Evolutionary conservation across 352 stramenopile genomes (phyloP).

Genomic region (Phytophthora uliginosa): DNA sequence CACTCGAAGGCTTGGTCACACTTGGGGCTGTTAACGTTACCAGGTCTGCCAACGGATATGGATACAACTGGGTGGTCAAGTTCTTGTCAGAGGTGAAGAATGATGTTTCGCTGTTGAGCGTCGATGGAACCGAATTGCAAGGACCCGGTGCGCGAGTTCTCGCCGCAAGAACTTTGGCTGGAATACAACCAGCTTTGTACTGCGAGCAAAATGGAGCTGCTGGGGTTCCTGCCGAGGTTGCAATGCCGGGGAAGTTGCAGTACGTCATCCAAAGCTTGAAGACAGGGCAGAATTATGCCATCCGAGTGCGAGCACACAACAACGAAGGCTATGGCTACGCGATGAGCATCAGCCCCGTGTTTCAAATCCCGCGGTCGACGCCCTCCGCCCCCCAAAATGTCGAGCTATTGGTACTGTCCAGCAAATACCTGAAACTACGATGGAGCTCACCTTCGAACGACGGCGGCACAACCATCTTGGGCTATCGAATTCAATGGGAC

Average conservation of each 20-base stretch:
- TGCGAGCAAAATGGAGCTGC: constrained; percentile 57
- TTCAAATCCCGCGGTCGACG: constrained; percentile 62
- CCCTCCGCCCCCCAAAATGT: constrained; percentile 48
- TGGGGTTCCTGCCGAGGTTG: constrained; percentile 49
- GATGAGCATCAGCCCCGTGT: constrained; percentile 54
- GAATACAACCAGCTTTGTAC: constrained; percentile 84
- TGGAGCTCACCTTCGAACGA: constrained; percentile 75
- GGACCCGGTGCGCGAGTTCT: constrained; percentile 89
- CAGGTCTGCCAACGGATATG: constrained; percentile 93
- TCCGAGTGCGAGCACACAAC: constrained; percentile 76
- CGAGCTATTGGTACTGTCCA: constrained; percentile 69
- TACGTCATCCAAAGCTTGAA: constrained; percentile 58
- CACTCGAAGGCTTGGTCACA: constrained; percentile 91
- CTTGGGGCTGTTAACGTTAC: constrained; percentile 92
- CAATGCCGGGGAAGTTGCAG: constrained; percentile 27
- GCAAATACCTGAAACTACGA: constrained; percentile 77
- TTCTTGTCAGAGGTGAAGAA: constrained; percentile 92
- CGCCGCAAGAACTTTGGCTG: constrained; percentile 75
- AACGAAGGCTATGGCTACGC: constrained; percentile 68
- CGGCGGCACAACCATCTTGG: constrained; percentile 74
- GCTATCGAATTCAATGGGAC: constrained; percentile 93
- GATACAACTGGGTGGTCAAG: constrained; percentile 96
- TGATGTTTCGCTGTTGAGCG: constrained; percentile 85
- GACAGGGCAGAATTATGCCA: constrained; percentile 70
- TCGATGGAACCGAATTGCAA: constrained; percentile 94